A percentile compares a stretch with the other conserved stretches of the same genome.
Conservation (phyloP, 1,139 yeast species). For the Blastobotrys buckinghamii region DNA sequence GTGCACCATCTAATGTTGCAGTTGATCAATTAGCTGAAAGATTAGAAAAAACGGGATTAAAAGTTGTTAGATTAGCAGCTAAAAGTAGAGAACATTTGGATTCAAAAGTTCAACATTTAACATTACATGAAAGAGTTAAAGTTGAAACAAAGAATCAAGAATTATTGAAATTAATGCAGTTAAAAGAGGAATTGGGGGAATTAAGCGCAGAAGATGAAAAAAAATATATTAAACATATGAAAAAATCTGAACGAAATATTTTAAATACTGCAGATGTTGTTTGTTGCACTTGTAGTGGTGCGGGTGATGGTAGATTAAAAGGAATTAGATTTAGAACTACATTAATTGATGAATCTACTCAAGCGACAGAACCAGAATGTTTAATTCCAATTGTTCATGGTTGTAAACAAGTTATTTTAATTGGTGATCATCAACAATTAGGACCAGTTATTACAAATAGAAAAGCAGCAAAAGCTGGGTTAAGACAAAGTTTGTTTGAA, state of each 20-base stretch:
- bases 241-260: constrained; percentile 45
- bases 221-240: constrained; percentile 39
- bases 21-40: constrained; percentile 86
- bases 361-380: constrained; percentile 89
- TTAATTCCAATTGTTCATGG: constrained; percentile 86
- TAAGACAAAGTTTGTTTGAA: constrained; percentile 80
- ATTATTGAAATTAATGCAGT: constrained; percentile 51
- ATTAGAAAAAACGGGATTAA: constrained; percentile 58
- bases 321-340: constrained; percentile 62
- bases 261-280: constrained; percentile 68
- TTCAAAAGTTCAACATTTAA: constrained; percentile 23
- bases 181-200: constrained; percentile 67
- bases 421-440: constrained; percentile 93
- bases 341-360: constrained; percentile 87
- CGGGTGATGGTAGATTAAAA: constrained; percentile 65
- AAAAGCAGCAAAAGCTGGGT: constrained; percentile 80
- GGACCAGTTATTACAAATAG: constrained; percentile 85
- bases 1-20: constrained; percentile 95
- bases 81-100: constrained; percentile 52
- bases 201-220: constrained; percentile 51
- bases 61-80: constrained; percentile 73
- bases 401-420: constrained; percentile 80
- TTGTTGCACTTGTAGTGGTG: constrained; percentile 90
- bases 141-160: constrained; percentile 43
- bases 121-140: constrained; percentile 22